Evolutionary conservation across 805 yeast genomes (phyloP), one percentile per base, ranked within the genome.

Genomic region (Sungouiella blattae): DNA sequence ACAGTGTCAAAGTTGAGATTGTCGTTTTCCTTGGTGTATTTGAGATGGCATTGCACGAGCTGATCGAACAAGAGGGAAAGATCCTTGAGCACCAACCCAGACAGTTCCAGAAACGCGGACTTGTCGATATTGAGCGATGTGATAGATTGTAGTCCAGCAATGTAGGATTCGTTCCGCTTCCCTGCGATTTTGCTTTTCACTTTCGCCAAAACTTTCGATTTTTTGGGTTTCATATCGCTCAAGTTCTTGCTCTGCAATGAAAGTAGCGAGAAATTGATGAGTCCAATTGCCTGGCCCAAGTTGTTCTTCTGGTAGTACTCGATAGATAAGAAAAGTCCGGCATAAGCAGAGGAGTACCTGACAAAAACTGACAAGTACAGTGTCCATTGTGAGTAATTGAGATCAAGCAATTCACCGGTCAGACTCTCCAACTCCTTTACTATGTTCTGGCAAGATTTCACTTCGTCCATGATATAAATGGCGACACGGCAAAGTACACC

Each of bases 211-310:
- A 49, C 49, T 35, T 28, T 47, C 30, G 18, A 50, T 21, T 49
- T 38, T 4, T 47, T 47, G 11, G 31, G 30, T 11, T 40, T 29
- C 3, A 28, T 14, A 11, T 42, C 37, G 16, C 35, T 14, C 30
- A 34, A 30, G 12, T 24, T 29, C 40, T 62, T 65, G 34, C 63
- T 60, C 39, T 68, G 73, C 16, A 68, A 49, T 18, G 53, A 47
- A 8, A 67, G 40, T 9, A 68, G 49, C 15, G 68, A 42, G 29
- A 54, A 57, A 37, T 69, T 65, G 3, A 72, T 45, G 21, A 70
- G 55, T 2, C 77, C 78, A 26, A 73, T 57, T 4, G 73, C 67
- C n/a, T 58, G 58, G 6, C 78, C 78, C 13, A 72, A 34, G 25
- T 65, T 60, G 34, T 61, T 57, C 31, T 70, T 61, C 39, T 71